phyloP scores from a whole-genome alignment of 805 yeast species.

The Yarrowia divulgata region DNA sequence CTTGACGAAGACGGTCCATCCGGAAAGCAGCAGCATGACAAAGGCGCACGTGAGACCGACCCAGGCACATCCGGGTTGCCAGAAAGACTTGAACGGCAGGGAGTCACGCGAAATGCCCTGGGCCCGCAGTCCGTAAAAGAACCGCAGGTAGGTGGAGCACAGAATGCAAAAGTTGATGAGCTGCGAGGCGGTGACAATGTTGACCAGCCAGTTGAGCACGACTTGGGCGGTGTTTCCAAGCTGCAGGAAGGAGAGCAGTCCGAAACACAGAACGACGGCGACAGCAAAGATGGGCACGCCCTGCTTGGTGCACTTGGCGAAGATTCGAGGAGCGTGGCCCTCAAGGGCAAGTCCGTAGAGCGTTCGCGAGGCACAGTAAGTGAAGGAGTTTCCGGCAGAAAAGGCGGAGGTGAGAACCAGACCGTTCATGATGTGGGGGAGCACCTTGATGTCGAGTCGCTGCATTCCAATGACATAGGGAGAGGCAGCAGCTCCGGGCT shows the following conservation, averaged over 20 bases:
- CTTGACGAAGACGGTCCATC: conserved; percentile 73
- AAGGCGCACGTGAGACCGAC: conserved; percentile 58
- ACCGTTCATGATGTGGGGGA: conserved; percentile 82
- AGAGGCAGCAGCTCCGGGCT: conserved; percentile 80
- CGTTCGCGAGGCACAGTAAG: conserved; percentile 73
- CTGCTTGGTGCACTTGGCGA: conserved; percentile 63
- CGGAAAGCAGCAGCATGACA: conserved; percentile 65
- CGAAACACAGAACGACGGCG: conserved; percentile 57
- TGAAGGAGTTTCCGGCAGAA: conserved; percentile 83
- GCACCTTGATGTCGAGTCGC: conserved; percentile 62
- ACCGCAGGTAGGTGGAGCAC: conserved; percentile 65
- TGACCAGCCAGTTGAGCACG: conserved; percentile 73
- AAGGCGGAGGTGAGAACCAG: conserved; percentile 76
- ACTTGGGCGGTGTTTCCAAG: conserved; percentile 63
- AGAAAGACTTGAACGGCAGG: conserved; percentile 62
- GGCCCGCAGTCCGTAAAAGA: conserved; percentile 63
- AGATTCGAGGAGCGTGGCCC: conserved; percentile 76
- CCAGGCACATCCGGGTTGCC: conserved; percentile 65
- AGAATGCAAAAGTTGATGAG: conserved; percentile 66
- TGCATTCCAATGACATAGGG: conserved; percentile 86
- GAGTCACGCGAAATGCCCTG: conserved; percentile 59
- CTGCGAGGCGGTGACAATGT: conserved; percentile 67
- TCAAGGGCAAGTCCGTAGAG: conserved; percentile 72
- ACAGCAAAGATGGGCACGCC: conserved; percentile 77
- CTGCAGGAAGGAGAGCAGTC: conserved; percentile 70